Evolutionary conservation across 169 alveolate genomes (phyloP).

Genomic region (Eimeria falciformis): DNA sequence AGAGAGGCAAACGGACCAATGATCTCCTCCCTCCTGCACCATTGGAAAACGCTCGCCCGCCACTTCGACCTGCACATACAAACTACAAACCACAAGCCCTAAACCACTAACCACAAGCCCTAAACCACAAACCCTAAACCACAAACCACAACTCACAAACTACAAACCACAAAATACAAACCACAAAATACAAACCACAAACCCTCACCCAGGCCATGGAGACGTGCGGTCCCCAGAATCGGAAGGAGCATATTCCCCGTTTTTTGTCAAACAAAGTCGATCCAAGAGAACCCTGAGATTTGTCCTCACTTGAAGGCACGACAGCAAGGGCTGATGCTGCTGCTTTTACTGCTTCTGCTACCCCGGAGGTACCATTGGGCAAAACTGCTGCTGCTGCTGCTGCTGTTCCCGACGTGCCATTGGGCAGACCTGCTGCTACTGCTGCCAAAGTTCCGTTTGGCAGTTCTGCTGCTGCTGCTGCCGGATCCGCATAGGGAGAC

Average conservation of each 20-base stretch:
- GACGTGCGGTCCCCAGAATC: constrained; percentile 25
- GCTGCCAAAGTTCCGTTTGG: background rate
- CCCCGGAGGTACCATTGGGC: background rate
- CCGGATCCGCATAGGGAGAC: background rate
- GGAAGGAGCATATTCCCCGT: background rate
- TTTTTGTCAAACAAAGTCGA: background rate
- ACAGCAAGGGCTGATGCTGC: background rate
- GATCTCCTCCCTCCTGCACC: background rate
- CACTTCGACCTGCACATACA: constrained; percentile 1
- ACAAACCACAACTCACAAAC: background rate
- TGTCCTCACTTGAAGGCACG: background rate
- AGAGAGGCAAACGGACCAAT: background rate
- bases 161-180: background rate
- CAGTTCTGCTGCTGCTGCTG: background rate
- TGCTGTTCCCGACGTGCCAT: background rate
- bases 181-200: background rate
- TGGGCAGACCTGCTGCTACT: background rate
- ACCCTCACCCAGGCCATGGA: background rate
- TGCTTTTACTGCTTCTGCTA: background rate
- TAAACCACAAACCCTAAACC: background rate
- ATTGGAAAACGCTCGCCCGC: background rate
- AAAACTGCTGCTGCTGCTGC: background rate
- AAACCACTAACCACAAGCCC: background rate
- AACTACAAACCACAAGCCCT: background rate
- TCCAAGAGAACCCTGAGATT: background rate